Base-by-base conservation (phyloP, 2,329 filamentous ascomycete genomes). In the Xylaria multiplex region DNA sequence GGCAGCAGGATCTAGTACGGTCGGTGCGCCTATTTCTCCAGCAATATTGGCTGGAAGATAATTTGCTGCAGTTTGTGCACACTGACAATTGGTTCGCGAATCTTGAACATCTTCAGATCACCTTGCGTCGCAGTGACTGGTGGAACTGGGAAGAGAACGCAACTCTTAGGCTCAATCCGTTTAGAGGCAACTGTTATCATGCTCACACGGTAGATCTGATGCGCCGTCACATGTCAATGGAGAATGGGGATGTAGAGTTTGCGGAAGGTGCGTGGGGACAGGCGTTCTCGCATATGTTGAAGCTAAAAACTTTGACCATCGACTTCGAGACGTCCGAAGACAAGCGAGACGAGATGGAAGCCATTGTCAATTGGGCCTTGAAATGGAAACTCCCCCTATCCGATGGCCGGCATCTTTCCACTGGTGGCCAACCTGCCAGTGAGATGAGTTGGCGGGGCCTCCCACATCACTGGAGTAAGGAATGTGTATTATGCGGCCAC, bases 61-160 rank as follows among this genome's bases (percentile, higher is more conserved):
- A 55, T 24, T 59, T 59, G 32, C 70, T 43, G 57, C 58, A 30
- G 27, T 55, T 68, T 2, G 48, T 63, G n/a, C 59, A 19, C 2
- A 22, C 40, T n/a, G 27, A 37, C 7, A 8, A 30, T 13, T 72
- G 59, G 69, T 75, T 74, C 32, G 22, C 59, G 16, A 66, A 66
- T 57, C 67, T 77, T 27, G 68, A 74, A 13, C 69, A 62, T 24
- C 61, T 80, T 8, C 76, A 71, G 2, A 70, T 80, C 16, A 78
- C 77, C 2, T 63, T 79, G 16, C 73, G 78, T 27, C 75, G 78
- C 32, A 72, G 74, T 2, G 78, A 80, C 64, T 79, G 78, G 77
- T 77, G 73, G 71, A 63, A 71, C 24, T 79, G 78, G 78, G 77
- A 79, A 65, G 48, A 53, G 14, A 72, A 77, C 24, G 58, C 66